These are phyloP conservation scores for Yamadazyma akitaensis DNA, from an alignment of 805 yeast genomes.

Conservation along the genomic window DNA sequence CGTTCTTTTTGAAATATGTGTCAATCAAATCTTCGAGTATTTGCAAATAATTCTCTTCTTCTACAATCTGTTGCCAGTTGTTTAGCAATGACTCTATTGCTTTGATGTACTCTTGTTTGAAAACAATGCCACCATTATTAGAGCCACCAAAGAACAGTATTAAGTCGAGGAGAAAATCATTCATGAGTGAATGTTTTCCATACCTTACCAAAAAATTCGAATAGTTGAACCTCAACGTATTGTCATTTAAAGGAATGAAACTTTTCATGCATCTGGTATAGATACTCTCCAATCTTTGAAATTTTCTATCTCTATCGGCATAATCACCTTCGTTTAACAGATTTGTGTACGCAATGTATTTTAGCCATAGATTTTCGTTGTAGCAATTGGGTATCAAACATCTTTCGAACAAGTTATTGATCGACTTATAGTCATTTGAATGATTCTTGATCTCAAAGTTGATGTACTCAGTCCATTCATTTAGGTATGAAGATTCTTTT, in stretches of 20 bases:
- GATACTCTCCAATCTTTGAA: slow-evolving; percentile 28
- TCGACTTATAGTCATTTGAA: slow-evolving; percentile 18
- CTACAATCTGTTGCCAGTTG: slow-evolving; percentile 1
- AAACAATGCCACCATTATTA: slow-evolving; percentile 7
- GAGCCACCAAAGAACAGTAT: slow-evolving; percentile 23
- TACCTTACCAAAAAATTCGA: slow-evolving; percentile 20
- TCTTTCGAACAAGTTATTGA: slow-evolving; percentile 61
- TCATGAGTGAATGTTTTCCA: slow-evolving; percentile 19
- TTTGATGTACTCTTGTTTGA: slow-evolving; percentile 15
- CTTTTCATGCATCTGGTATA: slow-evolving; percentile 51
- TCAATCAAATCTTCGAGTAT: slow-evolving; percentile 5
- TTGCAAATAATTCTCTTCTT: neutral
- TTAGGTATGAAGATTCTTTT: slow-evolving; percentile 28
- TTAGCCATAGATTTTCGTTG: slow-evolving; percentile 63
- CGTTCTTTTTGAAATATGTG: slow-evolving; percentile 5
- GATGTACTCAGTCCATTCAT: slow-evolving; percentile 63
- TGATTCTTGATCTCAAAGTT: slow-evolving; percentile 42
- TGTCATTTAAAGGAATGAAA: slow-evolving; percentile 32
- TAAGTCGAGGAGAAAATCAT: slow-evolving; percentile 26
- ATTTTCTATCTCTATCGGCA: neutral
- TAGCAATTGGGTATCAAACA: slow-evolving; percentile 67
- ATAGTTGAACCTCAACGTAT: slow-evolving; percentile 23
- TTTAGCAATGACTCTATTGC: slow-evolving; percentile 9
- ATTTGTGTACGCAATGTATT: slow-evolving; percentile 55
- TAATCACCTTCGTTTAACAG: slow-evolving; percentile 12